Conservation (phyloP, 129 eudicot genomes). For the Deinandra increscens region DNA sequence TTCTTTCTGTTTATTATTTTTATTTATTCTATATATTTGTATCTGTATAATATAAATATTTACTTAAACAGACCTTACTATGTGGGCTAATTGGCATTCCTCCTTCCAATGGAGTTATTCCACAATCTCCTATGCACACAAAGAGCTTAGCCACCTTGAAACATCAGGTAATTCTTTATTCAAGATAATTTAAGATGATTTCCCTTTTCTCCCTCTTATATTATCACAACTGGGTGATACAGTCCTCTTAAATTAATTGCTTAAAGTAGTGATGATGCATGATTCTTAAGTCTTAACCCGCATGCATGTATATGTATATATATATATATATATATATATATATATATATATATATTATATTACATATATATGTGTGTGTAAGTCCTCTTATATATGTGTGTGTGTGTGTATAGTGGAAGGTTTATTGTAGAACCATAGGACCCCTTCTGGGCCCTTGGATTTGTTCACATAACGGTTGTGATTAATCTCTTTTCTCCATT, state of each 20-base stretch:
- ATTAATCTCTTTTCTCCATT: too few relatives aligned
- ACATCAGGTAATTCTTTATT: conserved; percentile 62
- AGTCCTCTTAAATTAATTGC: conserved; percentile 11
- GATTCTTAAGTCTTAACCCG: conserved; percentile 32
- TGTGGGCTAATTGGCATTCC: conserved; percentile 98
- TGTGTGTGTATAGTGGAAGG: too few relatives aligned
- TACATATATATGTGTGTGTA: too few relatives aligned
- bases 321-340: too few relatives aligned
- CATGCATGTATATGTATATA: conserved; percentile 15
- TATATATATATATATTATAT: too few relatives aligned
- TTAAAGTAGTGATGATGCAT: conserved; percentile 24
- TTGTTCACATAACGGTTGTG: too few relatives aligned
- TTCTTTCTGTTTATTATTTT: neutral
- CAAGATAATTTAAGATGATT: neutral
- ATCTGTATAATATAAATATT: neutral
- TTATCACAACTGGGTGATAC: conserved; percentile 9
- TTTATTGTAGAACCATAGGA: too few relatives aligned
- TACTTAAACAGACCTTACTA: conserved; percentile 55
- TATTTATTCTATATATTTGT: conserved; percentile 4
- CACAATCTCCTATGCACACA: conserved; percentile 99
- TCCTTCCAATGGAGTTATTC: conserved; percentile 96
- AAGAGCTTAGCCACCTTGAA: conserved; percentile 96
- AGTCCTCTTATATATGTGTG: too few relatives aligned
- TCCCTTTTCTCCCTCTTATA: neutral
- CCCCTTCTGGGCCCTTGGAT: too few relatives aligned